These are phyloP conservation scores for Periconia sp. DNA, from an alignment of 2,329 filamentous ascomycete genomes.

Conservation along the genomic window DNA sequence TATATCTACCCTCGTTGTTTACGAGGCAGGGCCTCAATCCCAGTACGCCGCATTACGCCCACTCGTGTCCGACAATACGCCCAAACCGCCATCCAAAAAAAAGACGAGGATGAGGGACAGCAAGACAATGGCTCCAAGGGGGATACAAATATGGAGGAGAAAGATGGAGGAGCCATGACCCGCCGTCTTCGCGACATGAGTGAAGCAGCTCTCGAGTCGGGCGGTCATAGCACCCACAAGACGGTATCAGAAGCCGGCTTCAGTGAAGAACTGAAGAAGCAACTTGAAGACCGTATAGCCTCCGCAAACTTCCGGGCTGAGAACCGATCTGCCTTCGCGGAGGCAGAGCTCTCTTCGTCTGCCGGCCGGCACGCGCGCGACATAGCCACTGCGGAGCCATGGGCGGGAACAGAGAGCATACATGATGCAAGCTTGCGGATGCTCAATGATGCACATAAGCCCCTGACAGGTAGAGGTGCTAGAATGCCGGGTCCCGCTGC, in stretches of 20 bases:
- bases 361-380: slow-evolving; percentile 72
- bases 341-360: slow-evolving; percentile 61
- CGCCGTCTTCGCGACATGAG: slow-evolving; percentile 65
- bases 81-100: slow-evolving; percentile 24
- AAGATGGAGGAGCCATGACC: slow-evolving; percentile 61
- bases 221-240: slow-evolving; percentile 61
- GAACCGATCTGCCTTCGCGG: slow-evolving; percentile 60
- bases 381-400: slow-evolving; percentile 71
- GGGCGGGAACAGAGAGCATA: slow-evolving; percentile 77
- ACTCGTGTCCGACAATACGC: slow-evolving; percentile 26
- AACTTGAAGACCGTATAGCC: slow-evolving; percentile 65
- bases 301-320: slow-evolving; percentile 61
- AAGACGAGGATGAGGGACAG: slow-evolving; percentile 10
- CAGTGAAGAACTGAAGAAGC: slow-evolving; percentile 64
- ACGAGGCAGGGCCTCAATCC: slow-evolving; percentile 32
- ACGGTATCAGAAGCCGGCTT: slow-evolving; percentile 68
- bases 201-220: slow-evolving; percentile 62
- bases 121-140: background rate
- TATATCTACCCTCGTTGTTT: slow-evolving; percentile 49
- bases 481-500: slow-evolving; percentile 25
- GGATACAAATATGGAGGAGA: slow-evolving; percentile 14
- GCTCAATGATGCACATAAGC: slow-evolving; percentile 68
- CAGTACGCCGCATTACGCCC: slow-evolving; percentile 12
- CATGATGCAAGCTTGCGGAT: slow-evolving; percentile 84
- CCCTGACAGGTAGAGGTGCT: slow-evolving; percentile 37